Conservation (phyloP, 345 rosid species). For the Abelmoschus esculentus region DNA sequence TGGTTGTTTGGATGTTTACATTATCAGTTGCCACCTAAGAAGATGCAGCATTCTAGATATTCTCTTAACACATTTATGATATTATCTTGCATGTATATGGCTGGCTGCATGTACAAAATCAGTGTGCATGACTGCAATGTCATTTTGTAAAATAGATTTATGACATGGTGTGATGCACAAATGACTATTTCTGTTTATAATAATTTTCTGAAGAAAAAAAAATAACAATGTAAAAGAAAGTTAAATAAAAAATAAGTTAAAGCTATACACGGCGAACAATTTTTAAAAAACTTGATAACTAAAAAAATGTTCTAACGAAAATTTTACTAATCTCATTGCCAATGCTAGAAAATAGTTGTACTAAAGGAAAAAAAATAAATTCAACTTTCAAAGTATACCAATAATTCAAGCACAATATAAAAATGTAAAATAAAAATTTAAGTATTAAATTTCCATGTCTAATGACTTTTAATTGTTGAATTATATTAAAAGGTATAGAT, state of each 20-base stretch:
- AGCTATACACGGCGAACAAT: not conserved
- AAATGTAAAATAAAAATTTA: not conserved
- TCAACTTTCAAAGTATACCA: not conserved
- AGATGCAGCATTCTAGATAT: not conserved
- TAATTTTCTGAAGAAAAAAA: too few species aligned
- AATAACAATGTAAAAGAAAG: not conserved
- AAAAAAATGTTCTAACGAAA: not conserved
- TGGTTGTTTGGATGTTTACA: not conserved
- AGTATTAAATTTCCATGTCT: not conserved
- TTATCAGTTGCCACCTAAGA: not conserved
- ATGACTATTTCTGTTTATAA: too few species aligned
- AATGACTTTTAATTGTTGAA: not conserved
- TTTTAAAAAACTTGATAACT: not conserved
- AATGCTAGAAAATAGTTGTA: not conserved
- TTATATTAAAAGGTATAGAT: not conserved
- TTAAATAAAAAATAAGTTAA: not conserved
- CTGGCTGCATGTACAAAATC: not conserved
- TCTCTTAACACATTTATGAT: not conserved
- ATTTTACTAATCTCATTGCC: not conserved
- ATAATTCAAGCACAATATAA: not conserved
- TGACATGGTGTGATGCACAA: not conserved
- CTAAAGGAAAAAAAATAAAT: not conserved
- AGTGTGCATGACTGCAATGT: not conserved
- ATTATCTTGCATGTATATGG: conserved; percentile 3
- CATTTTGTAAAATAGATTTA: not conserved